Base-by-base conservation (phyloP, 441 rosid species). In the Adansonia grandidieri region DNA sequence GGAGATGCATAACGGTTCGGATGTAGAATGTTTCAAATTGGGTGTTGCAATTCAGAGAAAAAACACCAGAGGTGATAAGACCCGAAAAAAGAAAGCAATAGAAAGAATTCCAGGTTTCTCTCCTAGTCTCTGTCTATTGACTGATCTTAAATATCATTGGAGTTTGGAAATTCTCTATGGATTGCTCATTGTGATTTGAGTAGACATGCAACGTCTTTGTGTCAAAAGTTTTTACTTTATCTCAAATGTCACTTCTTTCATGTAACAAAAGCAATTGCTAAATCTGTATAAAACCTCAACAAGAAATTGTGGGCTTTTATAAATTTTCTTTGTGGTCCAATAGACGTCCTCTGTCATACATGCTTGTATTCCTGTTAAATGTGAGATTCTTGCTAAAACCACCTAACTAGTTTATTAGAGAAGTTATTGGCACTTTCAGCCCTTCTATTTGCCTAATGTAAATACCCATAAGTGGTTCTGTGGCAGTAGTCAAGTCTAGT, bases 81-180 rank as follows among this genome's bases (percentile, higher is more conserved):
- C 20, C 13, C 40, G 83, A 69, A 80, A 80, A 53, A 87, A 66
- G 78, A 86, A 92, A 84, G 80, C 80, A 65, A 51, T 73, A 63
- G 82, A 80, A 66, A 87, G 72, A 79, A 73, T 51, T 56, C 60
- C 73, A 79, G 85, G 86, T 87, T 14, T 58, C 2, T 50, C 37
- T 79, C n/a, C 47, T 37, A 11, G 6, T 73, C 40, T 80, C 15
- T n/a, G 37, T 32, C 79, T 51, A 50, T 47, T 22, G 2, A 48
- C 74, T 63, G 17, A 42, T 67, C 37, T 45, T 28, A 24, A 58
- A 40, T 57, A 42, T 66, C 22, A 9, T 51, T 48, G 19, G 19
- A 71, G 62, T 45, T 32, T 56, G 42, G 17, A 79, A 8, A 4
- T 54, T 45, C 47, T 65, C 37, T 13, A 7, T 40, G 66, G 24